Base-by-base conservation (phyloP, 345 rosid genomes). In the Turritis glabra region DNA sequence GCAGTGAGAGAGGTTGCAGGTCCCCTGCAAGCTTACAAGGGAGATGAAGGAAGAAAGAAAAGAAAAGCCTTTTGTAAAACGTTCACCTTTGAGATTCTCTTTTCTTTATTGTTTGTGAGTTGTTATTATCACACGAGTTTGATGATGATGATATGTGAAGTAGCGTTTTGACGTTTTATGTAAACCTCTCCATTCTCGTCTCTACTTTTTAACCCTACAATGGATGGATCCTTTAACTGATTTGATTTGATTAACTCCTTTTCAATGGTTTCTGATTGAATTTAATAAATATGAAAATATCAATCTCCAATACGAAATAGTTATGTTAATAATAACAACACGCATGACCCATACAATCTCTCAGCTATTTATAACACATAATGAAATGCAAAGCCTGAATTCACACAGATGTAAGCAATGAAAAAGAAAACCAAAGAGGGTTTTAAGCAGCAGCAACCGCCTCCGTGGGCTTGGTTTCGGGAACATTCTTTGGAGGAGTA, bases 21-120 rank as follows among this genome's bases (percentile, higher is more conserved):
- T 92, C 97, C 29, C 96, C 97, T 69, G 77, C 80, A 8, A 79
- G 82, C 60, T 37, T 85, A 48, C 85, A 85, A 23, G 87, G 90
- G 80, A 85, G 97, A 84, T 87, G 87, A 84, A 48, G 22, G 15
- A 44, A 66, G 53, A 55, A 62, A 23, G 13, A 47, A 33, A 19
- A 25, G 7, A 30, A 11, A 8, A 38, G 64, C 21, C 65, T 3
- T 15, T 29, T 77, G 67, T 77, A 64, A 46, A 64, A 65, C 61
- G 54, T 77, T 77, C 55, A 77, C 57, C 37, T 64, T 29, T 56
- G 72, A 70, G 54, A 62, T 25, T 41, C 35, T 51, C 62, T 44
- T 43, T 9, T 76, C 46, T 53, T 57, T 68, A 59, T 66, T 77
- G 23, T 77, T 70, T 70, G 79, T 25, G 80, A 63, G 60, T 19